Evolutionary conservation across 192 early-diverging fungal genomes (phyloP), one percentile per base, ranked within the genome.

Genomic region (Spizellomyces punctatus): DNA sequence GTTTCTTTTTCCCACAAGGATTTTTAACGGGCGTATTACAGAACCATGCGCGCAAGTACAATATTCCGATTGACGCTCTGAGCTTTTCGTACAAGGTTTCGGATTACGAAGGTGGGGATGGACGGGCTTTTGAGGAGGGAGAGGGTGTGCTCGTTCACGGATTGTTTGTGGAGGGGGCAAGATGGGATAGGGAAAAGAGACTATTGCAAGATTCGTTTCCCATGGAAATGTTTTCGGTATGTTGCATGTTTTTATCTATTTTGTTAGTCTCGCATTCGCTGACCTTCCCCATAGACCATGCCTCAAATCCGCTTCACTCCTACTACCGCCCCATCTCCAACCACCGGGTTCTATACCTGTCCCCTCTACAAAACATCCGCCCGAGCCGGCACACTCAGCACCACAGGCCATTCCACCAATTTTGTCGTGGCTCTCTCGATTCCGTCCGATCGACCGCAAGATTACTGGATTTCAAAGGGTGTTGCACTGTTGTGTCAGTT

Each of bases 1-100:
- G 87, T 8, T 89, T 89, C 76, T 89, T 87, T 67, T 89, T 89
- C 79, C 87, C 87, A 43, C 87, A 89, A 81, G 83, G 86, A 16
- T 89, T 89, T 71, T 68, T 89, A 9, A 89, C 87, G 8, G 85
- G 87, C 10, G 83, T 84, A 8, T 68, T 89, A 12, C 87, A 89
- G 63, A 89, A 89, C 66, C 86, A 88, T 63, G 83, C 87, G 4
- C 66, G 87, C 21, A 80, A 77, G 56, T 80, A 84, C 71, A 85
- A 87, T 63, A 81, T 89, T 21, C 85, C 87, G 6, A 88, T 88
- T 63, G 87, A 88, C 64, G 79, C 83, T 19, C 69, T 88, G 0
- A 46, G 54, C 12, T 88, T 88, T 67, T 60, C 74, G 2, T 88
- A 77, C 72, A 75, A 80, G 74, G 78, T 88, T 22, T 72, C 70